A percentile compares a stretch with the other conserved stretches of the same genome.
phyloP scores from a whole-genome alignment of 73 alveolate species.

The Effrenium voratum region DNA sequence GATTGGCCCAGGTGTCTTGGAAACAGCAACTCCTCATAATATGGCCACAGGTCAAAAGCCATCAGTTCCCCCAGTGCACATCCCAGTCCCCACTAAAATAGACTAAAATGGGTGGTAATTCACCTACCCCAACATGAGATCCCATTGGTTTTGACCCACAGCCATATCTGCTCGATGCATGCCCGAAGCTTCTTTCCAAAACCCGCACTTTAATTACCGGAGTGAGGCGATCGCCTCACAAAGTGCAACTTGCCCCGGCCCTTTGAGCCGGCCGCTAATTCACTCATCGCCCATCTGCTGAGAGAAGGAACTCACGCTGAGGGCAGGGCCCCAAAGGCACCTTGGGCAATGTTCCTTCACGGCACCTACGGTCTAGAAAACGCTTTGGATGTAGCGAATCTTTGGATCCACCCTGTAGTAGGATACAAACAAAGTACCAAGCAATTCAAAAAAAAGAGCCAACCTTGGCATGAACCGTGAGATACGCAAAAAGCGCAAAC shows the following conservation, averaged over 20 bases:
- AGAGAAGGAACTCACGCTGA: neutral
- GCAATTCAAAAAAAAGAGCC: neutral
- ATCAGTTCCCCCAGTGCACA: too few species aligned
- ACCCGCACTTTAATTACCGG: neutral
- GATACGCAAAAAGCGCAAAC: too few species aligned
- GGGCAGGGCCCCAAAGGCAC: constrained; percentile 2
- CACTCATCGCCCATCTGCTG: neutral
- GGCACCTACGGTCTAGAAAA: neutral
- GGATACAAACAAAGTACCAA: neutral
- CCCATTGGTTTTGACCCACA: too few species aligned
- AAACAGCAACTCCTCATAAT: too few species aligned
- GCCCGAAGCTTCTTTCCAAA: neutral
- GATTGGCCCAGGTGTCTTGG: too few species aligned
- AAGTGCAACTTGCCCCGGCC: neutral
- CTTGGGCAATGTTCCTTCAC: neutral
- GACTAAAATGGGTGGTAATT: too few species aligned
- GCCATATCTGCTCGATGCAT: too few species aligned
- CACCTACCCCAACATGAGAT: too few species aligned
- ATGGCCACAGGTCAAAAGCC: too few species aligned
- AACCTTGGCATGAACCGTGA: neutral
- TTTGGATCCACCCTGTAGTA: neutral
- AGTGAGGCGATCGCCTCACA: neutral
- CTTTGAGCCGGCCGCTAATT: too few species aligned
- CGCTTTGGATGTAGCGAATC: neutral
- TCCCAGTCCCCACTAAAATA: too few species aligned